These are phyloP conservation scores for Leccinum variabile DNA, from an alignment of 1,284 basidiomycete species.

Conservation along the genomic window DNA sequence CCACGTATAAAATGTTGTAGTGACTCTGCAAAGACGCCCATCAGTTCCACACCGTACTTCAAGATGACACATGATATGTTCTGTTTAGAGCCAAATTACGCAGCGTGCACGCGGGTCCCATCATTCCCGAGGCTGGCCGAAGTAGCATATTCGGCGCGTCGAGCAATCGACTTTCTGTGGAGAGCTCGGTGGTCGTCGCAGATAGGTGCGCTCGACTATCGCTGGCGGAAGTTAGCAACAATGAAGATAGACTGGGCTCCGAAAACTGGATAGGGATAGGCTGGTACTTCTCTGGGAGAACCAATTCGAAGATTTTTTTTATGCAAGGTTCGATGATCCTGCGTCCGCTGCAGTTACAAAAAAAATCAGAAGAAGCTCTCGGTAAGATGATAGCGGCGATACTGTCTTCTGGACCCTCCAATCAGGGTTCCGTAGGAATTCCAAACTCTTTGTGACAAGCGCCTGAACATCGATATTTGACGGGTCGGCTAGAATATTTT, in stretches of 20 bases:
- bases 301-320: constrained; percentile 16
- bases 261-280: background rate
- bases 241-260: background rate
- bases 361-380: background rate
- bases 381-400: background rate
- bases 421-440: background rate
- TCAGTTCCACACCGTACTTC: background rate
- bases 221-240: background rate
- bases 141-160: background rate
- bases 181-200: background rate
- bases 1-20: constrained; percentile 6
- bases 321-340: constrained; percentile 9
- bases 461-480: constrained; percentile 5
- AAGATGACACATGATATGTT: background rate
- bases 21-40: constrained; percentile 13
- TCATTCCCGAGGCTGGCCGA: constrained; percentile 21
- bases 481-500: constrained; percentile 7
- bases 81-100: constrained; percentile 19
- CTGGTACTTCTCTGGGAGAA: constrained; percentile 16
- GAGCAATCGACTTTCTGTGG: background rate
- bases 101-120: constrained; percentile 27
- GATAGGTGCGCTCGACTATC: background rate
- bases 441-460: constrained; percentile 16
- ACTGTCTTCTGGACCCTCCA: constrained; percentile 26
- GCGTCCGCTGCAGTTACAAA: constrained; percentile 17